Base-by-base conservation (phyloP, 129 eudicot genomes). In the Centaurea solstitialis region DNA sequence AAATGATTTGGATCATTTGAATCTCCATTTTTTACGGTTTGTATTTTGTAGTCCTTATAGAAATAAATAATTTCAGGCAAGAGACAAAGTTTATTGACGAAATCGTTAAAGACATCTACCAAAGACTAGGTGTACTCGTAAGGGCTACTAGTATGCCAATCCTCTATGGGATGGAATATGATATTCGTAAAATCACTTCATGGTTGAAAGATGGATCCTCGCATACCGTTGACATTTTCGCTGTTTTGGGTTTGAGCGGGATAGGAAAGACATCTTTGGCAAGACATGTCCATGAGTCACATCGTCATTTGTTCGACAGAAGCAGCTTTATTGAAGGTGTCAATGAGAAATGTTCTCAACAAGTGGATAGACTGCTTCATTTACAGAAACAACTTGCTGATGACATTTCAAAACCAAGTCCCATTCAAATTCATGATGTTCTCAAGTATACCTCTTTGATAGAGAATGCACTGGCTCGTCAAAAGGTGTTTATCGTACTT, bases 261-360 rank as follows among this genome's bases (percentile, higher is more conserved):
- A 85, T 85, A 1, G 85, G 88, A 41, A 85, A 85, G 79, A 81
- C 85, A 59, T 72, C 79, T n/a, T 70, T 80, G 15, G 82, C 85
- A 12, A 57, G 22, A 53, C 71, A 74, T 80, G 70, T 69, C 26
- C 76, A 37, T 35, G 59, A 61, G 65, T 50, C 35, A 9, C 76
- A 81, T 72, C 65, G 15, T 50, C 73, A 17, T n/a, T 50, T 35
- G 6, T 80, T 85, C 37, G 76, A 81, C 5, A 76, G 3, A 13
- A 80, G 85, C 70, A 69, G 85, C 66, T 85, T 80, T 50, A 22
- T 85, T 35, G 47, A 66, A 21, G 76, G 67, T 62, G 67, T 80
- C 7, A 77, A 73, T 20, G 26, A 68, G 67, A 50, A 26, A 26
- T 26, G 23, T 10, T 8, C 12, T 43, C 5, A 76, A 12, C 30